These are phyloP conservation scores for Colletotrichum plurivorum DNA, from an alignment of 2,329 filamentous ascomycete species.

Conservation along the genomic window DNA sequence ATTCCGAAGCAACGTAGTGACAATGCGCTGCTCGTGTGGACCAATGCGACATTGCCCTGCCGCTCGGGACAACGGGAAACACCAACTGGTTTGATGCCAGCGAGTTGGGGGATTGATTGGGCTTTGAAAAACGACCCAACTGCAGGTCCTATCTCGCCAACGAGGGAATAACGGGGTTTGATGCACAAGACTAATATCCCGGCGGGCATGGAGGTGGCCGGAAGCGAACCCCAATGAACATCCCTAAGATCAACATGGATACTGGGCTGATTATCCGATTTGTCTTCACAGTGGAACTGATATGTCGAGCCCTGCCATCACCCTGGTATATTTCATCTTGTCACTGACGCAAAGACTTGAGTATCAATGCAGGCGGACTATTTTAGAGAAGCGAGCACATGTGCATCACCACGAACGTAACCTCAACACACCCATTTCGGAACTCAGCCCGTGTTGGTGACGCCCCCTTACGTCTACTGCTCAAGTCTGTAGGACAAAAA, in stretches of 20 bases:
- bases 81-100: no score
- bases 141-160: not conserved
- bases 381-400: not conserved
- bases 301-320: not conserved
- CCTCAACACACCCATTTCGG: not conserved
- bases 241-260: not conserved
- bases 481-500: not conserved
- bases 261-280: not conserved
- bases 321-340: no score
- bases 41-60: no score
- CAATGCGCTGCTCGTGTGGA: no score
- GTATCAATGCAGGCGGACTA: no score
- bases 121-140: no score
- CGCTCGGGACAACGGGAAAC: no score
- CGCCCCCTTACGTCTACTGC: not conserved
- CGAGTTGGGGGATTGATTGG: no score
- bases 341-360: no score
- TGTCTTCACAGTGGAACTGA: slow-evolving; percentile 1
- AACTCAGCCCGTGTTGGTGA: not conserved
- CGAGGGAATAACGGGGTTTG: not conserved
- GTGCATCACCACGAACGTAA: not conserved
- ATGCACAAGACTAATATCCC: not conserved
- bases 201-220: not conserved
- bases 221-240: not conserved
- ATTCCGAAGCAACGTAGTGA: no score